Evolutionary conservation across 768 basidiomycete species (phyloP).

Genomic region (Boletales sp.): DNA sequence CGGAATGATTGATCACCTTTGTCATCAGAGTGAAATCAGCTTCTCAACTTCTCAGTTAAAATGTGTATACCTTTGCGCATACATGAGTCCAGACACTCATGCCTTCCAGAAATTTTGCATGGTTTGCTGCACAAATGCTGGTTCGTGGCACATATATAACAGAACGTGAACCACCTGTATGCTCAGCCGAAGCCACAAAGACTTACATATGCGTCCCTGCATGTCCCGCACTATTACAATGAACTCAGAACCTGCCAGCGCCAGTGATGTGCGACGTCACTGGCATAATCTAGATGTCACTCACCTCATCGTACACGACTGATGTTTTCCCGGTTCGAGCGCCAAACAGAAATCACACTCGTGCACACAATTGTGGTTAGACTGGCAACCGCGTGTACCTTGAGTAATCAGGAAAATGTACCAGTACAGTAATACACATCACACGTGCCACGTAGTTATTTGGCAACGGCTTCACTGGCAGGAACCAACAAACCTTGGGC

Average conservation of each 20-base stretch:
- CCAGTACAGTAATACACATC: too few species aligned
- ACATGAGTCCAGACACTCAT: constrained; percentile 50
- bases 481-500: constrained; percentile 16
- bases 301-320: constrained; percentile 46
- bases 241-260: not conserved
- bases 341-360: constrained; percentile 39
- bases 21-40: too few species aligned
- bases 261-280: not conserved
- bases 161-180: not conserved
- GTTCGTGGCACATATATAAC: constrained; percentile 46
- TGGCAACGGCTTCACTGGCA: constrained; percentile 22
- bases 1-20: constrained; percentile 37
- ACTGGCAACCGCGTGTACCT: constrained; percentile 45
- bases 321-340: constrained; percentile 27
- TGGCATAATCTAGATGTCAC: constrained; percentile 19
- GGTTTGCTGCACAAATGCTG: constrained; percentile 53
- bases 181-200: not conserved
- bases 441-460: constrained; percentile 20
- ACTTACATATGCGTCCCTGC: constrained; percentile 52
- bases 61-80: constrained; percentile 48
- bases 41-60: too few species aligned
- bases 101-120: constrained; percentile 43
- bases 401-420: too few species aligned
- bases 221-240: constrained; percentile 48
- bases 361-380: constrained; percentile 44